Conservation (phyloP, 179 eudicot genomes). For the Sideroxylon spinosum region DNA sequence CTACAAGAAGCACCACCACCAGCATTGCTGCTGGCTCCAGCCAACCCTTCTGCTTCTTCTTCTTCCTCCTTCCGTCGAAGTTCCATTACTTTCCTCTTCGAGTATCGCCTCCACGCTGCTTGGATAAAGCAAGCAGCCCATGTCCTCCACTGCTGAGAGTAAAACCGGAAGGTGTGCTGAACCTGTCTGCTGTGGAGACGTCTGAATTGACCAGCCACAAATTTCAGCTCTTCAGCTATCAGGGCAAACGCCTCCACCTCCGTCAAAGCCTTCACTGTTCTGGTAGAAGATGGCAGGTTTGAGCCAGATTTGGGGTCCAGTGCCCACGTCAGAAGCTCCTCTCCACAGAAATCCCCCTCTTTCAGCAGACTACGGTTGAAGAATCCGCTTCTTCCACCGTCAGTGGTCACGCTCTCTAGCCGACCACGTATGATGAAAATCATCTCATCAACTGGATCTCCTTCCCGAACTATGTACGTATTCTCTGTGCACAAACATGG, state of each 20-base stretch:
- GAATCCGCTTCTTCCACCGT: constrained; percentile 87
- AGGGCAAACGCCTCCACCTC: constrained; percentile 91
- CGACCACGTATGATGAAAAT: constrained; percentile 89
- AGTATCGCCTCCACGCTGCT: constrained; percentile 86
- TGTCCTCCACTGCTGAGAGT: constrained; percentile 86
- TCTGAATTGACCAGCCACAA: constrained; percentile 83
- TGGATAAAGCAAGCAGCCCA: constrained; percentile 96
- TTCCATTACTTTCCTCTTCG: constrained; percentile 67
- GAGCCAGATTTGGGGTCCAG: constrained; percentile 76
- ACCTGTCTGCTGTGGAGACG: constrained; percentile 91
- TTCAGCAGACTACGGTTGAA: constrained; percentile 70
- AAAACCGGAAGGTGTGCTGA: constrained; percentile 84
- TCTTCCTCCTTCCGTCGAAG: constrained; percentile 60
- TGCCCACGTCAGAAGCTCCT: constrained; percentile 90
- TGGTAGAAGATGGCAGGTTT: constrained; percentile 80
- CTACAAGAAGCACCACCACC: constrained; percentile 38
- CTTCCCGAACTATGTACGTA: constrained; percentile 77
- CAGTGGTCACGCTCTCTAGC: constrained; percentile 88
- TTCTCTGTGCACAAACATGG: constrained; percentile 72
- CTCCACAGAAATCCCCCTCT: constrained; percentile 89
- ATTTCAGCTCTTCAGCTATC: constrained; percentile 75
- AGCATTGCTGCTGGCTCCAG: constrained; percentile 23
- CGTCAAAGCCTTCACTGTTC: constrained; percentile 73
- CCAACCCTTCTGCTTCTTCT: constrained; percentile 37
- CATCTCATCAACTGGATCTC: constrained; percentile 94